A percentile compares a stretch with the other conserved stretches of the same genome.
phyloP scores from a whole-genome alignment of 306 rosid genomes.

The Mimosa bimucronata region DNA sequence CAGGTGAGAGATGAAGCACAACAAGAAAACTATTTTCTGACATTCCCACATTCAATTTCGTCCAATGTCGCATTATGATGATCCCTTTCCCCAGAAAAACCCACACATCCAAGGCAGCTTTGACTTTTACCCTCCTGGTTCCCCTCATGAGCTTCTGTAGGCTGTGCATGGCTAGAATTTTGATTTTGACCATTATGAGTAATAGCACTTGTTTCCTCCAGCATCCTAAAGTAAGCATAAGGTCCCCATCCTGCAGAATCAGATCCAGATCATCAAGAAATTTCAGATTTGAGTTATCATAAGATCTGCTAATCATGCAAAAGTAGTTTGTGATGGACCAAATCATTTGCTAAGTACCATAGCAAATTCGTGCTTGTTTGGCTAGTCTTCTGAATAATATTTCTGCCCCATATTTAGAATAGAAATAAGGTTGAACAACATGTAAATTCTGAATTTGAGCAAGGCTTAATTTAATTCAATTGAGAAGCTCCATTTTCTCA shows the following conservation, averaged over 20 bases:
- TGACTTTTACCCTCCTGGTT: conserved; percentile 46
- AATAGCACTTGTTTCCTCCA: conserved; percentile 51
- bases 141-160: conserved; percentile 40
- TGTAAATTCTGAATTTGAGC: not conserved
- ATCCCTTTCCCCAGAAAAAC: conserved; percentile 46
- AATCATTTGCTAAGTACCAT: not conserved
- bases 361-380: not conserved
- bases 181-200: conserved; percentile 38
- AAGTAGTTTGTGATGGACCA: not conserved
- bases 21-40: conserved; percentile 41
- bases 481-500: not conserved
- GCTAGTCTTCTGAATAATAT: not conserved
- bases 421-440: not conserved
- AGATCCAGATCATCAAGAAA: conserved; percentile 23
- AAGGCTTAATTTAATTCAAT: not conserved
- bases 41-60: conserved; percentile 71
- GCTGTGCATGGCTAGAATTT: conserved; percentile 32
- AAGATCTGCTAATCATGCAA: not conserved
- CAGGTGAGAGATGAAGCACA: not conserved
- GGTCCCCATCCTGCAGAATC: conserved; percentile 85
- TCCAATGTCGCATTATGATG: conserved; percentile 43
- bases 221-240: conserved; percentile 69
- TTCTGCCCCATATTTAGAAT: not conserved
- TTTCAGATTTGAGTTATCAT: conserved; percentile 15
- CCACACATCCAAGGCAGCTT: conserved; percentile 52